Evolutionary conservation across 768 basidiomycete species (phyloP).

Genomic region (Boletus huronensis): DNA sequence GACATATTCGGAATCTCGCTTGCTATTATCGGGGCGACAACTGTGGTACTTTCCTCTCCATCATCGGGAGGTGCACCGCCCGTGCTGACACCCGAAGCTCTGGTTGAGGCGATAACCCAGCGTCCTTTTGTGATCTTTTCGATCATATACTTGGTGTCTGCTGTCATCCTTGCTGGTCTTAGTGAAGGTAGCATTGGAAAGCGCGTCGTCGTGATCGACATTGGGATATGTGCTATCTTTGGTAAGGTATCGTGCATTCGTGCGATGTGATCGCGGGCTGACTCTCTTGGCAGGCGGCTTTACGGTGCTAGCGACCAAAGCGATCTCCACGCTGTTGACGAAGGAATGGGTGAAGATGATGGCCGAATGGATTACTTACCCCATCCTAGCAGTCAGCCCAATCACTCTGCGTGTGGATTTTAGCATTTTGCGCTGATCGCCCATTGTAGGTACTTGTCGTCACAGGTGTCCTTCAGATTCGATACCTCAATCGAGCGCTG

Average conservation of each 20-base stretch:
- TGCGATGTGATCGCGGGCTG: neutral
- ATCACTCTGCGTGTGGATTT: neutral
- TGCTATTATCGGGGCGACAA: constrained; percentile 84
- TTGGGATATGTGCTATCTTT: constrained; percentile 84
- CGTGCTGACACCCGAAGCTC: constrained; percentile 58
- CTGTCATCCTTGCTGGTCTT: constrained; percentile 57
- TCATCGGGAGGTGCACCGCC: constrained; percentile 56
- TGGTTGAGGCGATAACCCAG: constrained; percentile 68
- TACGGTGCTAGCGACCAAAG: constrained; percentile 93
- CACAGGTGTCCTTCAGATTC: constrained; percentile 82
- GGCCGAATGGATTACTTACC: constrained; percentile 79
- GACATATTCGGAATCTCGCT: constrained; percentile 77
- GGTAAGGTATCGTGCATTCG: constrained; percentile 39
- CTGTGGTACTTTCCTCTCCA: constrained; percentile 83
- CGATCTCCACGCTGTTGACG: constrained; percentile 81
- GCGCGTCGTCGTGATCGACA: constrained; percentile 75
- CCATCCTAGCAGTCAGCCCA: constrained; percentile 59
- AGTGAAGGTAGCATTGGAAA: constrained; percentile 64
- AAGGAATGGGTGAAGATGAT: constrained; percentile 75
- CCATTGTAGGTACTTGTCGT: constrained; percentile 53
- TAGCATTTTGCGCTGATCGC: constrained; percentile 7
- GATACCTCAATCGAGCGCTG: constrained; percentile 80
- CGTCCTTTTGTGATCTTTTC: constrained; percentile 76
- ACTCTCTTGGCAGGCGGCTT: constrained; percentile 63
- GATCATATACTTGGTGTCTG: constrained; percentile 54